Percentiles rank a stretch among this genome's conserved stretches.
phyloP scores from a whole-genome alignment of 2,329 filamentous ascomycete species.

The Ploettnerulaceae sp. region DNA sequence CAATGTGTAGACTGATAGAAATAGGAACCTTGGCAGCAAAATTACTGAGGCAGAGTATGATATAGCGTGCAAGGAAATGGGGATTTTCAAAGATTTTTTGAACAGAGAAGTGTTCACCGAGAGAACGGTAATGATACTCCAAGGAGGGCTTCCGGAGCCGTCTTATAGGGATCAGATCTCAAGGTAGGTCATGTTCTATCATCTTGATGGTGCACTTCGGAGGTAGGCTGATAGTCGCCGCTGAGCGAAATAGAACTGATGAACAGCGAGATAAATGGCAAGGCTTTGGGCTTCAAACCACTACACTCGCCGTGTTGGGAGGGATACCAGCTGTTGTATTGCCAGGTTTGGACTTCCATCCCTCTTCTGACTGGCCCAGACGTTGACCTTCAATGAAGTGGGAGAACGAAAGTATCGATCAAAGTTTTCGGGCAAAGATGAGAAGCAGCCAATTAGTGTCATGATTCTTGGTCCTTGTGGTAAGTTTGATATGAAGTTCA shows the following conservation, averaged over 20 bases:
- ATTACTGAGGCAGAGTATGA: slow-evolving; percentile 12
- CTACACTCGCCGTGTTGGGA: slow-evolving; percentile 20
- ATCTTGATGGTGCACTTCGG: no score
- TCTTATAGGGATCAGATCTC: slow-evolving; percentile 13
- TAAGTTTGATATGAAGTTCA: neutral
- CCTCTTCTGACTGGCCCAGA: neutral
- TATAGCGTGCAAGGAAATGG: slow-evolving; percentile 9
- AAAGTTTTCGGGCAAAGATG: slow-evolving; percentile 7
- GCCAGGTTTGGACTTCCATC: slow-evolving; percentile 14
- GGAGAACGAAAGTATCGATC: slow-evolving; percentile 18
- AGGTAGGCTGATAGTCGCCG: no score
- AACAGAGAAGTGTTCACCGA: slow-evolving; percentile 11
- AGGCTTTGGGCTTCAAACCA: slow-evolving; percentile 19
- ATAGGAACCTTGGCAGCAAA: slow-evolving; percentile 15
- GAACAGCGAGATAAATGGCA: slow-evolving; percentile 20
- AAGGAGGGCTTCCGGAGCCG: slow-evolving; percentile 8
- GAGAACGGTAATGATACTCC: slow-evolving; percentile 20
- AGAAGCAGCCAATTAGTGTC: slow-evolving; percentile 20
- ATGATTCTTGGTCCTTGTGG: slow-evolving; percentile 20
- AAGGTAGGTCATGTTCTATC: slow-evolving; percentile 8
- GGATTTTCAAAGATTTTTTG: slow-evolving; percentile 14
- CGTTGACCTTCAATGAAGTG: slow-evolving; percentile 11
- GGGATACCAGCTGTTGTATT: slow-evolving; percentile 20
- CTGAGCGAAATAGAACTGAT: slow-evolving; percentile 1
- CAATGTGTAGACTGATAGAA: no score